Evolutionary conservation across 2,329 filamentous ascomycete species (phyloP).

Genomic region (Lomentospora prolificans): DNA sequence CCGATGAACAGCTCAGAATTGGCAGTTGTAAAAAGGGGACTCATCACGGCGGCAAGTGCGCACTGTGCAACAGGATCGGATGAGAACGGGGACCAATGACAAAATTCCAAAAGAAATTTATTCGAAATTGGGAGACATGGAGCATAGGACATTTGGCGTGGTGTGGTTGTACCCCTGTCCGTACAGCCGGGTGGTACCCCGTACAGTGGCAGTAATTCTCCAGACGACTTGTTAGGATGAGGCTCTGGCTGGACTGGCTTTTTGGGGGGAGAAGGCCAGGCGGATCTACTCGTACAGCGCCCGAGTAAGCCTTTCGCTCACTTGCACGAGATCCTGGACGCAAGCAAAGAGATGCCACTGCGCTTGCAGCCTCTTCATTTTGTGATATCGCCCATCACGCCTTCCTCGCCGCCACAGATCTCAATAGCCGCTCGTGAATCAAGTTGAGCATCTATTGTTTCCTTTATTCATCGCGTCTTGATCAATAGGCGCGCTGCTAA

Average conservation of each 20-base stretch:
- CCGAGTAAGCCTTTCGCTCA: not conserved
- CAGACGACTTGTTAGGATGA: not conserved
- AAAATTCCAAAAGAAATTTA: not conserved
- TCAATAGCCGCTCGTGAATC: not conserved
- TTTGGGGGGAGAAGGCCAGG: too few relatives aligned
- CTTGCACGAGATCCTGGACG: constrained; percentile 7
- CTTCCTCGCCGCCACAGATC: not conserved
- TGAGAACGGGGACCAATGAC: not conserved
- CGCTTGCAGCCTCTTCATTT: not conserved
- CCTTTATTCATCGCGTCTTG: not conserved
- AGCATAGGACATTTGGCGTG: not conserved
- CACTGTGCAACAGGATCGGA: not conserved
- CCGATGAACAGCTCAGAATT: too few relatives aligned
- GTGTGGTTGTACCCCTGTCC: not conserved
- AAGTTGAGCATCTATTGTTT: not conserved
- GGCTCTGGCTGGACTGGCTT: not conserved
- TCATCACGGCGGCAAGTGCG: not conserved
- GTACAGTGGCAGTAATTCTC: not conserved
- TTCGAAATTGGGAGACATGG: not conserved
- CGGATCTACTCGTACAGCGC: not conserved
- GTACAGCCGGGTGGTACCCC: too few relatives aligned
- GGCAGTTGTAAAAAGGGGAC: not conserved
- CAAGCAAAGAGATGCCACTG: too few relatives aligned
- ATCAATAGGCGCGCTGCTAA: not conserved
- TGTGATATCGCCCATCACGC: not conserved